phyloP scores from a whole-genome alignment of 305 asterid genomes.

The Withania somnifera region DNA sequence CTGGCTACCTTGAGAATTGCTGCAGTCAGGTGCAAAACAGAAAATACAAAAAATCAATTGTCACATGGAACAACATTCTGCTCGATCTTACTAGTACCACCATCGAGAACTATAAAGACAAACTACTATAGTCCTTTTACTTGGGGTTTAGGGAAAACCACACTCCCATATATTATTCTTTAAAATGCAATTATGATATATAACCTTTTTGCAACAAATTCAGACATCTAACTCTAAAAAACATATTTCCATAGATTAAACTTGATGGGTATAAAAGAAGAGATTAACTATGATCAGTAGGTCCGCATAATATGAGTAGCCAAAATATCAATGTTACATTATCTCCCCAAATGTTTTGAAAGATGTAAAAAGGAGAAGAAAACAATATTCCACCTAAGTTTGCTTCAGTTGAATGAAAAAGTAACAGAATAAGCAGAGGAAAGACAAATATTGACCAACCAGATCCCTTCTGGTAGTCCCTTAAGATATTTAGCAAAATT shows the following conservation, averaged over 20 bases:
- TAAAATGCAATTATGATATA: neutral
- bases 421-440: neutral
- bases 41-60: neutral
- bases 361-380: neutral
- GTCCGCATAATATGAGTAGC: neutral
- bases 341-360: neutral
- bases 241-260: neutral
- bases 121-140: neutral
- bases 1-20: slow-evolving; percentile 63
- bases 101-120: neutral
- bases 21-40: slow-evolving; percentile 13
- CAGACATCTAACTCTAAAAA: neutral
- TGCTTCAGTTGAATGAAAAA: neutral
- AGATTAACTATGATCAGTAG: neutral
- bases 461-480: no score
- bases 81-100: neutral
- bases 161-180: neutral
- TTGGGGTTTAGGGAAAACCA: neutral
- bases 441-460: neutral
- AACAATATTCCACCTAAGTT: neutral
- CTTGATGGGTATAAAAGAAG: neutral
- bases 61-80: no score
- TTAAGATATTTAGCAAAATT: neutral
- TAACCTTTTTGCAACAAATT: neutral
- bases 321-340: neutral